phyloP scores from a whole-genome alignment of 2,329 filamentous ascomycete species.

The Pyrenochaeta sp. region DNA sequence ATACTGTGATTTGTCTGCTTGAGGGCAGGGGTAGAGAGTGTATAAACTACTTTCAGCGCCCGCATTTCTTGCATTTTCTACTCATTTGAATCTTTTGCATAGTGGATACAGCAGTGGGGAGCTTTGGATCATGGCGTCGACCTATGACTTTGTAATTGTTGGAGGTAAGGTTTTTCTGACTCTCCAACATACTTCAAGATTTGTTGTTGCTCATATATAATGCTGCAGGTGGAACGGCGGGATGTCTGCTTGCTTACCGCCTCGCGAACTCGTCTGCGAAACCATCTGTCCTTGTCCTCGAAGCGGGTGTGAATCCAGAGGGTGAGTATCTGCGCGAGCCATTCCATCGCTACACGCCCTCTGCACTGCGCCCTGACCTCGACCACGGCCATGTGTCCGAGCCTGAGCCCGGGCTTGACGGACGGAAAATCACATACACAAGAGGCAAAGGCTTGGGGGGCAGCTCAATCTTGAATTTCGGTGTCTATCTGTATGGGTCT shows the following conservation, averaged over 20 bases:
- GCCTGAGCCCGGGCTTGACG: conserved; percentile 42
- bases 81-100: too few species aligned
- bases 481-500: conserved; percentile 57
- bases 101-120: too few species aligned
- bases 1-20: background rate
- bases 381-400: conserved; percentile 60
- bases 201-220: background rate
- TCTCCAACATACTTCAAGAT: background rate
- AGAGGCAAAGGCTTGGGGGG: conserved; percentile 62
- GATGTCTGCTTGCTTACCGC: conserved; percentile 63
- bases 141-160: conserved; percentile 53
- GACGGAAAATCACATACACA: conserved; percentile 53
- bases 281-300: conserved; percentile 67
- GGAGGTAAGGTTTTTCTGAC: conserved; percentile 40
- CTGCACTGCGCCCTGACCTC: conserved; percentile 57
- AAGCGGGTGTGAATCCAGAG: conserved; percentile 66
- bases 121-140: conserved; percentile 19
- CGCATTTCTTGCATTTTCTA: background rate
- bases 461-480: conserved; percentile 57
- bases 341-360: conserved; percentile 62
- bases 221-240: conserved; percentile 66
- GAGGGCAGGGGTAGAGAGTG: too few species aligned
- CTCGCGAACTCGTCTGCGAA: conserved; percentile 58
- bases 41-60: background rate
- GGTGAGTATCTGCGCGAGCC: conserved; percentile 51